Conservation (phyloP, 2,329 filamentous ascomycete genomes). For the Sporothrix sp. region DNA sequence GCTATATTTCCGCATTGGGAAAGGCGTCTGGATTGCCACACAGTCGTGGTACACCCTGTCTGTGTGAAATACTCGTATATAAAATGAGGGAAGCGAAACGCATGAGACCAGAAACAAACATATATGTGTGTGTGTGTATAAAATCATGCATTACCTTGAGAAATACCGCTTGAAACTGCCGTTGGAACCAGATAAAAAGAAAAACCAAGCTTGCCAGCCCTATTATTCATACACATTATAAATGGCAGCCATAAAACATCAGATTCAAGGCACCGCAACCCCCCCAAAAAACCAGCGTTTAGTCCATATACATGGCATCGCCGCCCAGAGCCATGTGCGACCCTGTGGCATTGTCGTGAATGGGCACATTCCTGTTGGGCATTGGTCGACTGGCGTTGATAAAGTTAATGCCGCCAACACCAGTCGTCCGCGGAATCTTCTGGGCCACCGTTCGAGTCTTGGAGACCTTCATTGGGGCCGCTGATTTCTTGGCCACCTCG, state of each 20-base stretch:
- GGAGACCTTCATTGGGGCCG: constrained; percentile 3
- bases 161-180: too few species aligned
- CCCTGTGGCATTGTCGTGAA: constrained; percentile 25
- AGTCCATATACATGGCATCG: constrained; percentile 46
- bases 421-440: constrained; percentile 17
- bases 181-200: too few species aligned
- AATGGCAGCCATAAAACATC: not conserved
- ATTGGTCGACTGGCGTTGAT: constrained; percentile 9
- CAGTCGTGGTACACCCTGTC: too few species aligned
- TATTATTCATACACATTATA: not conserved
- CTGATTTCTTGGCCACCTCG: not conserved
- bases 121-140: too few species aligned
- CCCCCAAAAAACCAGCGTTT: constrained; percentile 17
- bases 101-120: too few species aligned
- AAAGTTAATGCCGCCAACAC: constrained; percentile 13
- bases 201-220: too few species aligned
- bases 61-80: too few species aligned
- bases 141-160: too few species aligned
- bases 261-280: not conserved
- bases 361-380: constrained; percentile 34
- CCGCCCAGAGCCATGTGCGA: constrained; percentile 23
- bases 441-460: constrained; percentile 29
- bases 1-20: constrained; percentile 1
- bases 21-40: not conserved
- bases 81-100: not conserved